Conservation (phyloP, 805 yeast species). For the Candida qinlingensis region DNA sequence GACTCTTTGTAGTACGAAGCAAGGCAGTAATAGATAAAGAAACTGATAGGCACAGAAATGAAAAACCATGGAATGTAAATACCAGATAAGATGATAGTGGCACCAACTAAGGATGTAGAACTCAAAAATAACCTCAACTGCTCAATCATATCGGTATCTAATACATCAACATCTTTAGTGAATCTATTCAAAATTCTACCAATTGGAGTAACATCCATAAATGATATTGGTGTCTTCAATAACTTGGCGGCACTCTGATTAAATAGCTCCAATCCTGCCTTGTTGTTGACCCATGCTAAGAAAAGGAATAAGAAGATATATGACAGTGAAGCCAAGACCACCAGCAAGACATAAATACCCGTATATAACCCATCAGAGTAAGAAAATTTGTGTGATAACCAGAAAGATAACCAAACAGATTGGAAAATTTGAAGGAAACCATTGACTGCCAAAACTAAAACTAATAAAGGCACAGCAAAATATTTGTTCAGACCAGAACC, state of each 20-base stretch:
- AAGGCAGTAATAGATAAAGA: slow-evolving; percentile 36
- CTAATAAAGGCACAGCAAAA: slow-evolving; percentile 26
- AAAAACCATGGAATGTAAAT: slow-evolving; percentile 77
- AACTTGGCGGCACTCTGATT: slow-evolving; percentile 49
- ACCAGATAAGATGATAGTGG: slow-evolving; percentile 60
- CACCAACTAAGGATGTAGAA: slow-evolving; percentile 47
- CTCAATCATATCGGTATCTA: slow-evolving; percentile 75
- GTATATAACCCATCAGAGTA: slow-evolving; percentile 48
- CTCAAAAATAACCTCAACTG: slow-evolving; percentile 56
- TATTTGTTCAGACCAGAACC: slow-evolving; percentile 42
- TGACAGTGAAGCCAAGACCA: slow-evolving; percentile 42
- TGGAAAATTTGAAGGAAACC: slow-evolving; percentile 52
- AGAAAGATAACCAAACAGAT: slow-evolving; percentile 73
- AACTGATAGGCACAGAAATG: slow-evolving; percentile 52
- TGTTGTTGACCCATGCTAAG: slow-evolving; percentile 45
- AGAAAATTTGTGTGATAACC: slow-evolving; percentile 55
- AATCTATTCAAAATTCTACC: slow-evolving; percentile 82
- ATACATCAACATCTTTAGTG: slow-evolving; percentile 78
- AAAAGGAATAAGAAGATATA: slow-evolving; percentile 51
- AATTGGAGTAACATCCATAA: slow-evolving; percentile 79
- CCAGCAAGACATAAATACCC: slow-evolving; percentile 56
- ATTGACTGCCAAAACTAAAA: slow-evolving; percentile 23
- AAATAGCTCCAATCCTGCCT: slow-evolving; percentile 53
- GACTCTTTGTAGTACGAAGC: slow-evolving; percentile 61
- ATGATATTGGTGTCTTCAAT: slow-evolving; percentile 73